These are phyloP conservation scores for Mycena venus DNA, from an alignment of 768 basidiomycete genomes.

Conservation along the genomic window DNA sequence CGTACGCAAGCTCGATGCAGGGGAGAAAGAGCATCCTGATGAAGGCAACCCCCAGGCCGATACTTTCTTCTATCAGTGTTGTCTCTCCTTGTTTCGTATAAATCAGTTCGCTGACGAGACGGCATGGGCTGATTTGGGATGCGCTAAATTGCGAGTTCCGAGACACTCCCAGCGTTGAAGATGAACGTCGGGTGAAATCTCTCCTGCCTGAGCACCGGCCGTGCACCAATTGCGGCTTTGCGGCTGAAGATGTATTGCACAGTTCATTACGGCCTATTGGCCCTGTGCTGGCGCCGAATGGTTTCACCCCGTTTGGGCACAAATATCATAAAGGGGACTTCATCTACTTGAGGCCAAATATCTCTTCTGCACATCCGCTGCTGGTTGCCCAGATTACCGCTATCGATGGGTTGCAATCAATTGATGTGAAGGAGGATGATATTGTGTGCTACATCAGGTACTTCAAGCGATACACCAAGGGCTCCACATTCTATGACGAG, in stretches of 20 bases:
- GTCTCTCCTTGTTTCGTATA: neutral
- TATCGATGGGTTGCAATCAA: neutral
- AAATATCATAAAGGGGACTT: no score
- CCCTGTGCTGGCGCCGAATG: no score
- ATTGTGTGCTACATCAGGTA: neutral
- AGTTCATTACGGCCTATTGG: neutral
- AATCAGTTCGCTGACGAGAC: neutral
- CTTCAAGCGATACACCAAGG: conserved; percentile 6
- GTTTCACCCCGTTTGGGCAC: no score
- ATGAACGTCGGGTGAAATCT: no score
- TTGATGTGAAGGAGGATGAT: no score
- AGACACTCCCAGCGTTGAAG: no score
- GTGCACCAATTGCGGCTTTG: conserved; percentile 6
- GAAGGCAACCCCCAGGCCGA: neutral
- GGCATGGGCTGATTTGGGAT: no score
- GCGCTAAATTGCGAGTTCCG: no score
- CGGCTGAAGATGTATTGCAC: neutral
- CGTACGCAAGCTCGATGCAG: no score
- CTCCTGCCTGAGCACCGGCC: neutral
- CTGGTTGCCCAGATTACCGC: conserved; percentile 2
- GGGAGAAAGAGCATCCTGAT: neutral
- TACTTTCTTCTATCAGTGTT: conserved; percentile 9
- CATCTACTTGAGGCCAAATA: no score
- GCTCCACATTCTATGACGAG: no score
- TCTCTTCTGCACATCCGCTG: neutral